Base-by-base conservation (phyloP, 768 basidiomycete species). In the Lactarius hengduanensis region DNA sequence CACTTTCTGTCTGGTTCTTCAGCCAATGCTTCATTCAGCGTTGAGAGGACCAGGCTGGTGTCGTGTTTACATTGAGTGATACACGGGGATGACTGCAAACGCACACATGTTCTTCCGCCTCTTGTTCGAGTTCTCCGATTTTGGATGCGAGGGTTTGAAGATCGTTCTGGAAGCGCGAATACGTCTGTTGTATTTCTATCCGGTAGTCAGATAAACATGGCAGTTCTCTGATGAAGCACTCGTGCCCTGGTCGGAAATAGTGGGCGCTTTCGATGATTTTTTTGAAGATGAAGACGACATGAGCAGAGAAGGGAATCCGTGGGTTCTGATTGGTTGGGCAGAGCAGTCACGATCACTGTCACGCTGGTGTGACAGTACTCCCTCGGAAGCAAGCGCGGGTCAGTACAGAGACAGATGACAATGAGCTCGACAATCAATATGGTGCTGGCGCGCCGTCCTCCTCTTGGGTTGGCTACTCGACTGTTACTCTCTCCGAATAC, bases 41-140 rank as follows among this genome's bases (percentile, higher is more conserved):
- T 98, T 4, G 84, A 83, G 45, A 98, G 82, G 10, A 99, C 97
- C 18, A 99, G 81, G 50, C 96, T 98, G 69, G 62, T 50, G 26
- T 18, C n/a, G 40, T 16, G 43, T 59, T 50, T 55, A n/a, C 38
- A 59, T 65, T 55, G 59, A 61, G n/a, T 60, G 34, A 43, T 6
- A 56, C 41, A 53, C 53, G 50, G 10, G 57, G 66, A 43, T 8
- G 41, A 53, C n/a, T 13, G 6, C 56, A 53, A 16, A 83, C 88
- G 70, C 69, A 95, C 96, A 84, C 82, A 76, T 99, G 95, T 75
- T 99, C 97, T 68, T 99, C 97, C 22, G 93, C 87, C 73, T 99
- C 97, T 70, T 89, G 86, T 76, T 99, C 97, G 38, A 99, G 83
- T 77, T 99, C 97, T 67, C 92, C 92, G 71, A 98, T 96, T 79